Percentiles rank a stretch among this genome's conserved stretches.
Conservation (phyloP, 164 flowering plant genomes). For the Pachysandra terminalis region DNA sequence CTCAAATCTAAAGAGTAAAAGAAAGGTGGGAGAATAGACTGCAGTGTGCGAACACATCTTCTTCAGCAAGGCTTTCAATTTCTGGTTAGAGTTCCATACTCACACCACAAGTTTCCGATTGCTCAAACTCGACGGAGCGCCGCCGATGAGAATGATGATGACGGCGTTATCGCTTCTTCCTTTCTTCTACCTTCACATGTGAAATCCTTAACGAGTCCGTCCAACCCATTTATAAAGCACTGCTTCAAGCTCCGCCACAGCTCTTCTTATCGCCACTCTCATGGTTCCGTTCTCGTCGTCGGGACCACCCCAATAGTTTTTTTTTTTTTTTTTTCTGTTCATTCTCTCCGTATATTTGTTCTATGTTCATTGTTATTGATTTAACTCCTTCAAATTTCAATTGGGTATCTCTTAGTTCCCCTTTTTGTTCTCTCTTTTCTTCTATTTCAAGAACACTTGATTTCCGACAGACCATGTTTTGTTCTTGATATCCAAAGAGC, state of each 20-base stretch:
- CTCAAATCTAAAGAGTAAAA: no score
- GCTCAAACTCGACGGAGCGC: neutral
- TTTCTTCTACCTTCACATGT: slow-evolving; percentile 32
- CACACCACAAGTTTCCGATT: neutral
- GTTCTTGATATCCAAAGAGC: neutral
- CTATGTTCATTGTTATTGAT: no score
- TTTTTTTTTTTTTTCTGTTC: neutral
- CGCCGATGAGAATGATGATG: neutral
- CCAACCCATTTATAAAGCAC: slow-evolving; percentile 91
- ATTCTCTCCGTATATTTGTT: no score
- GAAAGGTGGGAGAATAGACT: no score
- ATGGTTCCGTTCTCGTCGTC: slow-evolving; percentile 69
- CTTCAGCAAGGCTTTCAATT: neutral
- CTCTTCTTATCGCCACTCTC: slow-evolving; percentile 81
- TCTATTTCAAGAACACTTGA: neutral
- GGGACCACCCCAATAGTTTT: slow-evolving; percentile 89
- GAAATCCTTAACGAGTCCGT: slow-evolving; percentile 54
- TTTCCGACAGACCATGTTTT: neutral
- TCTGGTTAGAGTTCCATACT: neutral
- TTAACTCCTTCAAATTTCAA: neutral
- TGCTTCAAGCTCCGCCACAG: slow-evolving; percentile 80
- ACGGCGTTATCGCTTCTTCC: neutral
- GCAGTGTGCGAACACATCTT: no score
- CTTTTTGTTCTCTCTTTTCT: neutral
- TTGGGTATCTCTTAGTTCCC: neutral